Base-by-base conservation (phyloP, 2,329 filamentous ascomycete species). In the Teratosphaeria pseudoeucalypti region DNA sequence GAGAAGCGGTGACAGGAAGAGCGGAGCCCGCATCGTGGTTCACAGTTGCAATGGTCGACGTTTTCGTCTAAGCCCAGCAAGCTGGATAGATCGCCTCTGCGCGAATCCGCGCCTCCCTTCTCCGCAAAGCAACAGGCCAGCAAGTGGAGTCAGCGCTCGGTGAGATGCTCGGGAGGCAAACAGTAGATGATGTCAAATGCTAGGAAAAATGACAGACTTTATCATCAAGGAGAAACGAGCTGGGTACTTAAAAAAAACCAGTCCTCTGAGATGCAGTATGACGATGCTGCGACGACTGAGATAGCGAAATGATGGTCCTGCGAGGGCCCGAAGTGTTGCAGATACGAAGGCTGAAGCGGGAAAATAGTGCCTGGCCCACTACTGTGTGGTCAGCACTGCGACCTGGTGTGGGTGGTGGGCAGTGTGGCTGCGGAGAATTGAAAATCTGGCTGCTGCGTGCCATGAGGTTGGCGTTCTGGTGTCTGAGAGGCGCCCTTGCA, bases 1-100 rank as follows among this genome's bases (percentile, higher is more conserved):
- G 34, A 69, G 56, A 19, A 70, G 57, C 34, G 62, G n/a, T 49
- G 43, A 23, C 16, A 49, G 43, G n/a, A 49, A 3, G 7, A 49
- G 5, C 23, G 43, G 10, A 19, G n/a, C 16, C 19, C 16, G 43
- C 43, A 49, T 49, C n/a, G n/a, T 49, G n/a, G 9, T 19, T 23
- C 6, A 49, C n/a, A 10, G 37, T 12, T 43, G 37, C 11, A 23
- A 23, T 23, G 23, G 29, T 32, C 29, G 29, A 32, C 29, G 29
- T 1, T 47, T 4, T 16, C 43, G 16, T 23, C n/a, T 19, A 5
- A 2, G 11, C 14, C 43, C 43, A 19, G 16, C 43, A 47, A 23
- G 16, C 43, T 47, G 43, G 43, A n/a, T 47, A n/a, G 43, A 47
- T 47, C 43, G 43, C 19, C 43, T n/a, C 16, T 47, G 43, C 43